Evolutionary conservation across 768 basidiomycete genomes (phyloP).

Genomic region (Goffeauzyma gilvescens): DNA sequence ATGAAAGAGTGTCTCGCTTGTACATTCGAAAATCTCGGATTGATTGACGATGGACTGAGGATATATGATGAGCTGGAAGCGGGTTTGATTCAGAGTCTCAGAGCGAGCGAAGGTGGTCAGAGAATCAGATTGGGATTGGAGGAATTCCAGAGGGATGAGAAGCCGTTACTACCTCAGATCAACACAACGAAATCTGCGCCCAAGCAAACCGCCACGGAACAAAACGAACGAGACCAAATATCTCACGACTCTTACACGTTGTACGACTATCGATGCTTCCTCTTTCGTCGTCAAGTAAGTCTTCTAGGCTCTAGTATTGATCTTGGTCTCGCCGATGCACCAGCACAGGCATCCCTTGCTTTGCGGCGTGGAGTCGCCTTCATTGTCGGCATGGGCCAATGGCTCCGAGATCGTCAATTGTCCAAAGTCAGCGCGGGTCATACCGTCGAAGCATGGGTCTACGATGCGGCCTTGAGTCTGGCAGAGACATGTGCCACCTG

Average conservation of each 20-base stretch:
- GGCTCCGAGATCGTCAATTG: conserved; percentile 58
- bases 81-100: too few species aligned
- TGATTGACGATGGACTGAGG: conserved; percentile 70
- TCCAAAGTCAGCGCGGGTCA: too few species aligned
- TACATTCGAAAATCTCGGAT: conserved; percentile 74
- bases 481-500: conserved; percentile 62
- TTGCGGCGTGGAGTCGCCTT: conserved; percentile 49
- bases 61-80: conserved; percentile 84
- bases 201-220: conserved; percentile 11
- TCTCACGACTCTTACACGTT: conserved; percentile 1
- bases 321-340: too few species aligned
- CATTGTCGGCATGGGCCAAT: conserved; percentile 54
- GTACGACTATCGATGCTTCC: conserved; percentile 1
- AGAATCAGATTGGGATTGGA: too few species aligned
- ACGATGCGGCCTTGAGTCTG: conserved; percentile 67
- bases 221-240: conserved; percentile 12
- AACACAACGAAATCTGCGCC: too few species aligned
- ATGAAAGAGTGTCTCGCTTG: conserved; percentile 74
- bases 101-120: too few species aligned
- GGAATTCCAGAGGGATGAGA: too few species aligned
- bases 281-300: conserved; percentile 3
- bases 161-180: too few species aligned
- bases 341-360: too few species aligned
- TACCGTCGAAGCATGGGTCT: conserved; percentile 83
- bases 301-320: too few species aligned